Evolutionary conservation across 352 stramenopile species (phyloP).

Genomic region (Phytophthora meadii): DNA sequence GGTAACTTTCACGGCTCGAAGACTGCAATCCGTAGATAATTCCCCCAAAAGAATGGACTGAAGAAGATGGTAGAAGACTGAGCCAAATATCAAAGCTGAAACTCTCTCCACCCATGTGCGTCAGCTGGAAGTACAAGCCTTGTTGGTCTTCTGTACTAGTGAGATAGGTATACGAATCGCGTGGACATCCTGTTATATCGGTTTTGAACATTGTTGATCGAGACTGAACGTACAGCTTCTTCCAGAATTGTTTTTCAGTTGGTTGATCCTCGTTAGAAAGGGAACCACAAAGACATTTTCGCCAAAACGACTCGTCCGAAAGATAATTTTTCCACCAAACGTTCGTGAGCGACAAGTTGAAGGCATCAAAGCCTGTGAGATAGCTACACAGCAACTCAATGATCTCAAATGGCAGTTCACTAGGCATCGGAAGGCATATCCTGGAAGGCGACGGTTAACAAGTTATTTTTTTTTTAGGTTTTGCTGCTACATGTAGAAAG

Average conservation of each 20-base stretch:
- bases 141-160: neutral
- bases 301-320: slow-evolving; percentile 8
- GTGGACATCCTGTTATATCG: neutral
- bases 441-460: neutral
- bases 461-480: too few relatives aligned
- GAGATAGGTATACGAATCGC: slow-evolving; percentile 13
- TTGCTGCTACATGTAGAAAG: too few relatives aligned
- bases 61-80: slow-evolving; percentile 9
- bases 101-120: slow-evolving; percentile 8
- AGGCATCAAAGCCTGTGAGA: slow-evolving; percentile 33
- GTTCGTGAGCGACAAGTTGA: slow-evolving; percentile 28
- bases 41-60: slow-evolving; percentile 4
- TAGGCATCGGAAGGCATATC: neutral
- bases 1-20: neutral
- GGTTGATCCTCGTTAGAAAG: neutral
- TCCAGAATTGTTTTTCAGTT: neutral
- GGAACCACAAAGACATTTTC: slow-evolving; percentile 2
- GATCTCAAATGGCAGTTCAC: slow-evolving; percentile 13
- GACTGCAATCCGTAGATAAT: slow-evolving; percentile 25
- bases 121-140: slow-evolving; percentile 4
- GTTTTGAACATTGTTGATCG: slow-evolving; percentile 11
- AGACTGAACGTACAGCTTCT: slow-evolving; percentile 14
- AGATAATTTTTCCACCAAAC: slow-evolving; percentile 9
- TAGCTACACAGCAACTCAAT: slow-evolving; percentile 22
- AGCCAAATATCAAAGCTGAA: slow-evolving; percentile 30